A percentile compares a stretch with the other conserved stretches of the same genome.
Conservation (phyloP, 2,329 filamentous ascomycete genomes). For the Pseudocercospora vitis region DNA sequence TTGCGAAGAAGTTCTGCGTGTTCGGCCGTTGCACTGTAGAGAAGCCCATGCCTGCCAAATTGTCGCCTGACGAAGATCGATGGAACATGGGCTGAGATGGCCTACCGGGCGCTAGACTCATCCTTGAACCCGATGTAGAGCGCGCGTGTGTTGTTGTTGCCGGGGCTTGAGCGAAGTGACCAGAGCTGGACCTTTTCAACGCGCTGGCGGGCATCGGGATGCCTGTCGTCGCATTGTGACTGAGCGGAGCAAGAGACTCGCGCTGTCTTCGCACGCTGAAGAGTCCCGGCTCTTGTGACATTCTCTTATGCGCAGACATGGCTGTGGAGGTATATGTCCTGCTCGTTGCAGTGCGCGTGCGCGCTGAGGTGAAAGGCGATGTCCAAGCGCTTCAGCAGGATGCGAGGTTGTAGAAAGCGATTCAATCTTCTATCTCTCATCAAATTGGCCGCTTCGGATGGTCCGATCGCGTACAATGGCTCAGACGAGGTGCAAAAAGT, state of each 20-base stretch:
- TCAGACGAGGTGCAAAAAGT: not conserved
- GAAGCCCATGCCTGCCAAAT: constrained; percentile 71
- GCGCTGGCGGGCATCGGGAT: constrained; percentile 90
- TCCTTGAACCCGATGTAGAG: constrained; percentile 77
- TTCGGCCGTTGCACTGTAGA: constrained; percentile 83
- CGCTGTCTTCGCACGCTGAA: constrained; percentile 90
- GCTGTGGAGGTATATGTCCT: not conserved
- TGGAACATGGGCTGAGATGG: constrained; percentile 86
- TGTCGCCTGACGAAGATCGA: constrained; percentile 76
- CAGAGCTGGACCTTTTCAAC: constrained; percentile 88
- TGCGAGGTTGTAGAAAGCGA: too few species aligned
- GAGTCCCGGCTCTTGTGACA: constrained; percentile 84
- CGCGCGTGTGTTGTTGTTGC: constrained; percentile 73
- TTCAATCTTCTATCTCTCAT: too few species aligned
- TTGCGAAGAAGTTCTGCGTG: constrained; percentile 64
- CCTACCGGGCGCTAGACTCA: constrained; percentile 80
- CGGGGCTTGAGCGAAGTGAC: constrained; percentile 62
- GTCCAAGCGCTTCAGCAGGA: not conserved
- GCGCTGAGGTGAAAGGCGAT: not conserved
- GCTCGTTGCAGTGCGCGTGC: not conserved
- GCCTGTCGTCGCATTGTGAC: constrained; percentile 65
- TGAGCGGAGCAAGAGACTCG: constrained; percentile 87
- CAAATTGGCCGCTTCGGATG: too few species aligned
- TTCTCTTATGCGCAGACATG: constrained; percentile 43
- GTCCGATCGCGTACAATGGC: too few species aligned